Conservation (phyloP, 169 alveolate species). For the Fabrea salina region DNA sequence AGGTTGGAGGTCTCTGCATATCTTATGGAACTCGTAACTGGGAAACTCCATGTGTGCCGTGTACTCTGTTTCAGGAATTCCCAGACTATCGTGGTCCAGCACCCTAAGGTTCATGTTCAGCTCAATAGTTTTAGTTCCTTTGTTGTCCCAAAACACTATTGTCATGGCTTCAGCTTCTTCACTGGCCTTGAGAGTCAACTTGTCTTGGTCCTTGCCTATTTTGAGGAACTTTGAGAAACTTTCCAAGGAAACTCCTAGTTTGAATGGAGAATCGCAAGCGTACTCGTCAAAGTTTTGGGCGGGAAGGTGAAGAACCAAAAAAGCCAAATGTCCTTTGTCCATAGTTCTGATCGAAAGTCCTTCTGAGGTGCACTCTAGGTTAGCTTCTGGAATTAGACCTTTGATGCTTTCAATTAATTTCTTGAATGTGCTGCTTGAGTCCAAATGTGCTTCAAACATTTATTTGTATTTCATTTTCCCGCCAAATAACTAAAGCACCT, state of each 20-base stretch:
- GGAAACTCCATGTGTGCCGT: neutral
- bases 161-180: neutral
- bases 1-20: neutral
- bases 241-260: neutral
- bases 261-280: neutral
- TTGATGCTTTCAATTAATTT: neutral
- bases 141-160: neutral
- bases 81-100: neutral
- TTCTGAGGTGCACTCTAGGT: neutral
- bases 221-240: neutral
- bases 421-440: slow-evolving; percentile 4
- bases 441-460: neutral
- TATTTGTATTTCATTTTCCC: too few relatives aligned
- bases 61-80: neutral
- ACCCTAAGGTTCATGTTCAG: neutral
- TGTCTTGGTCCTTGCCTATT: neutral
- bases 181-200: neutral
- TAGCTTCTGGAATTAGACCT: neutral
- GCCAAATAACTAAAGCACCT: too few relatives aligned
- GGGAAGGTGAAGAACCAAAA: neutral
- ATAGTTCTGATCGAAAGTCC: neutral
- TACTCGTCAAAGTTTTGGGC: neutral
- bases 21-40: neutral
- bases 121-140: neutral
- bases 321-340: neutral